These are phyloP conservation scores for Ustilago shanxiensis DNA, from an alignment of 1,284 basidiomycete genomes.

Conservation along the genomic window DNA sequence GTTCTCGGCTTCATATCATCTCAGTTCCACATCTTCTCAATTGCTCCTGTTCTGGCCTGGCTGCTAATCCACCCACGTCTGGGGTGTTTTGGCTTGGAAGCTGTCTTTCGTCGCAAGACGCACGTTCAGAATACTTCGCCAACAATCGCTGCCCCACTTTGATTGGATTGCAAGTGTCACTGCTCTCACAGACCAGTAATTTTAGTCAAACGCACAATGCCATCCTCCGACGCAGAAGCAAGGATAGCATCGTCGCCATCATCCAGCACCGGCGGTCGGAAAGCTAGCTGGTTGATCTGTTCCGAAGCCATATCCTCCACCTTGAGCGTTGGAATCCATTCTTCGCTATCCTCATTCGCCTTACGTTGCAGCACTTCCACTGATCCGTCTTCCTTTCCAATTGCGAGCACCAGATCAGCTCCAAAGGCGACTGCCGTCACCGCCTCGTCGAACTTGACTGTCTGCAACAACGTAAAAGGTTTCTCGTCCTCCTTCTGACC, in stretches of 20 bases:
- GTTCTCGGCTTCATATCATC: constrained; percentile 4
- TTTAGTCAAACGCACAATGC: constrained; percentile 46
- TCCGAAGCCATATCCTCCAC: constrained; percentile 56
- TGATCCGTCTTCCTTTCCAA: constrained; percentile 95
- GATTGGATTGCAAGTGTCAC: neutral
- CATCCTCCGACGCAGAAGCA: constrained; percentile 58
- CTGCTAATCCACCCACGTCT: neutral
- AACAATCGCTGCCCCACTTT: neutral
- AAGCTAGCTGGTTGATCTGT: constrained; percentile 61
- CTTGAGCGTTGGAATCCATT: constrained; percentile 31
- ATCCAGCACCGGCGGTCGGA: constrained; percentile 52
- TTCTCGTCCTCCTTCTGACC: constrained; percentile 12
- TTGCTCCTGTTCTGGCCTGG: neutral
- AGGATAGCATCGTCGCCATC: constrained; percentile 49
- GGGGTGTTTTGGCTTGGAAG: neutral
- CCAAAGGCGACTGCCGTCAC: constrained; percentile 54
- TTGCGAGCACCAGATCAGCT: constrained; percentile 76
- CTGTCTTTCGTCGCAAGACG: neutral
- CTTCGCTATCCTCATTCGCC: neutral
- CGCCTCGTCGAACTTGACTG: constrained; percentile 50
- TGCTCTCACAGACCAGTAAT: constrained; percentile 21
- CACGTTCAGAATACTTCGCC: neutral
- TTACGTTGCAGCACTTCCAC: constrained; percentile 75
- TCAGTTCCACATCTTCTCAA: neutral
- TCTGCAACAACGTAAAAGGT: constrained; percentile 39